These are phyloP conservation scores for Lithohypha guttulata DNA, from an alignment of 2,329 filamentous ascomycete genomes.

Conservation along the genomic window DNA sequence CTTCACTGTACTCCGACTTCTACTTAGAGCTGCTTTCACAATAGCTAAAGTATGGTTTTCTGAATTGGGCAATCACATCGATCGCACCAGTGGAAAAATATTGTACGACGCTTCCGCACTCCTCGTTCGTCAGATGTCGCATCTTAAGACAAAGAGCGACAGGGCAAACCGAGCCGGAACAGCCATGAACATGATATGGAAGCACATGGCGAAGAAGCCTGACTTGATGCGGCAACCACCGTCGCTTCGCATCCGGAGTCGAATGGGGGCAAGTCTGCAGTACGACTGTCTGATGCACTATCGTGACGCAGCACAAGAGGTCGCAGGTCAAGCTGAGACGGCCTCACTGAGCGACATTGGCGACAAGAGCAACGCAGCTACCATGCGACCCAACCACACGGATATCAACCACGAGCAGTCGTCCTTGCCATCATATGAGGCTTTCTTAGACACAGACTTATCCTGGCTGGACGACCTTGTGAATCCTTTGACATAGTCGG, in stretches of 20 bases:
- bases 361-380: no score
- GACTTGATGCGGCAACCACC: background rate
- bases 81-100: background rate
- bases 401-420: no score
- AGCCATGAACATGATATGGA: slow-evolving; percentile 1
- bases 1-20: background rate
- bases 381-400: no score
- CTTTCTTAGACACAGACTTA: background rate
- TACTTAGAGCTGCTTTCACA: background rate
- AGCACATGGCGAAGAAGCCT: background rate
- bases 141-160: background rate
- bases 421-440: background rate
- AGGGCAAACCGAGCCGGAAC: background rate
- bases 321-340: background rate
- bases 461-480: slow-evolving; percentile 5
- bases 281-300: slow-evolving; percentile 3
- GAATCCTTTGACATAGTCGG: no score
- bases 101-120: slow-evolving; percentile 1
- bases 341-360: background rate
- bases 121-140: slow-evolving; percentile 2
- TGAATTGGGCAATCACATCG: background rate
- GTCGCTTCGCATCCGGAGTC: slow-evolving; percentile 1
- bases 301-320: background rate
- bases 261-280: slow-evolving; percentile 1
- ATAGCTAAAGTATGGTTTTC: slow-evolving; percentile 1